Base-by-base conservation (phyloP, 192 early-diverging fungal species). In the Podochytrium sp. region DNA sequence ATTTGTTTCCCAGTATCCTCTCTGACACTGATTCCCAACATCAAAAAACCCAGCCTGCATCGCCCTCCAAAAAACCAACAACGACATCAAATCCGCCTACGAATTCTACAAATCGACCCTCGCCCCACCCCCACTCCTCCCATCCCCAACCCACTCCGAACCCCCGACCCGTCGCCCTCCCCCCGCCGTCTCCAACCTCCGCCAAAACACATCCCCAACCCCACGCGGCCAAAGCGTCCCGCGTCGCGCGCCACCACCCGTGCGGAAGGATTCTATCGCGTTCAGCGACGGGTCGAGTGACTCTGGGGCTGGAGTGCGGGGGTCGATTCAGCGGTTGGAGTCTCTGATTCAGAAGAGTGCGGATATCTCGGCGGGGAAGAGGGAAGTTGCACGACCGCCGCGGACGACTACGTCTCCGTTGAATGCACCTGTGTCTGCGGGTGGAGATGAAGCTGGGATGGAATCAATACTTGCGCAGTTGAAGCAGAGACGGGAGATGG, bases 31-130 rank as follows among this genome's bases (percentile, higher is more conserved):
- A 16, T 25, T n/a, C n/a, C n/a, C n/a, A n/a, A n/a, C n/a, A n/a
- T n/a, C n/a, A n/a, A n/a, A n/a, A n/a, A n/a, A n/a, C n/a, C n/a
- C 23, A 55, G 84, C 83, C 1, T 51, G 69, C 20, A 80, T 78
- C 40, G 76, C 80, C 1, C 74, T 86, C 35, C 84, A 86, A 65
- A 73, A 77, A 40, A 75, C 79, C 23, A 81, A 84, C 69, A 86
- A 83, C 64, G 75, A 86, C 42, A 55, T 78, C 14, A 74, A 78
- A 38, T 35, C 63, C 0, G 85, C 84, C 0, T 51, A 74, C 43
- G 52, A 72, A 33, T 84, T 51, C 35, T 65, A 49, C 61, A 74
- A 67, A 65, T 33, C 39, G 4, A 39, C 38, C 16, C 35, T 71
- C 2, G 41, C 69, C 41, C 63, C 62, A n/a, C 51, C 73, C 27